These are phyloP conservation scores for Neurospora crassa DNA, from an alignment of 2,329 filamentous ascomycete species.

Conservation along the genomic window DNA sequence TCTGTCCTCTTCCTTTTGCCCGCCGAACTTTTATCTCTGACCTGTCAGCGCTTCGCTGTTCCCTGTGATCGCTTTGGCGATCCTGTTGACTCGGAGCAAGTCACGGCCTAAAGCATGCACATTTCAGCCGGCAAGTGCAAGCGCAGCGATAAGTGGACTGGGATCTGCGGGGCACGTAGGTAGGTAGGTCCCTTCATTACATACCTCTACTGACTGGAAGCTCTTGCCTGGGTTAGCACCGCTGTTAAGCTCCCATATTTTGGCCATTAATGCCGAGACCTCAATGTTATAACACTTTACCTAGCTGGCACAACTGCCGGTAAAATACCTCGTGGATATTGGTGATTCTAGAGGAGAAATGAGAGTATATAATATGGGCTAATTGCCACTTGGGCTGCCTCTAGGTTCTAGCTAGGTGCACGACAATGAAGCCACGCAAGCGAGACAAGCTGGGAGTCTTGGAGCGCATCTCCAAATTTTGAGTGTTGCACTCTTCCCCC, in stretches of 20 bases:
- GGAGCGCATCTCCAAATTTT: neutral
- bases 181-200: too few relatives aligned
- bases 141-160: neutral
- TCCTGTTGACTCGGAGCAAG: neutral
- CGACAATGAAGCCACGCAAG: neutral
- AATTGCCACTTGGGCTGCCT: neutral
- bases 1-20: neutral
- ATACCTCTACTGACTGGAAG: neutral
- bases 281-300: neutral
- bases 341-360: neutral
- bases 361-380: neutral
- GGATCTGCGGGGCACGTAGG: neutral
- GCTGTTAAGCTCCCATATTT: neutral
- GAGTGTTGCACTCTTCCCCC: neutral
- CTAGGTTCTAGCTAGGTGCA: neutral
- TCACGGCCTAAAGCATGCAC: neutral
- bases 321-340: neutral
- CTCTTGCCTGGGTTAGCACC: neutral
- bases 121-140: neutral
- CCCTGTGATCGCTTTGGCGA: neutral
- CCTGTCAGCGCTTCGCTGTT: neutral
- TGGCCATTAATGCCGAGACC: neutral
- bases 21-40: neutral
- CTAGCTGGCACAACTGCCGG: neutral
- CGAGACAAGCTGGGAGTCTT: neutral